Evolutionary conservation across 73 alveolate genomes (phyloP).

Genomic region (Paramecium octaurelia): DNA sequence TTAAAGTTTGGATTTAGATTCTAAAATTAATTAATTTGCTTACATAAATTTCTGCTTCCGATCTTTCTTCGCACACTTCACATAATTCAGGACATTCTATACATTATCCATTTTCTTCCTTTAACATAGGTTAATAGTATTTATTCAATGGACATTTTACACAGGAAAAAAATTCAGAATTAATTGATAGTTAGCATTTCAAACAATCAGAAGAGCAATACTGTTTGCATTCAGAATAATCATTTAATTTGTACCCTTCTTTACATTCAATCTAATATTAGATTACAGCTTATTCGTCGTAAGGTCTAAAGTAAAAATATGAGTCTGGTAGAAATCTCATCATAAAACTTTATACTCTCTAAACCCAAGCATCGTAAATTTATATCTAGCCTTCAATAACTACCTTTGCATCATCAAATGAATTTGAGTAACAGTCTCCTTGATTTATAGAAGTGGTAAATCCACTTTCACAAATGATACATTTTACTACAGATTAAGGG

Average conservation of each 20-base stretch:
- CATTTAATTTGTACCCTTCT: background rate
- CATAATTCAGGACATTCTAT: background rate
- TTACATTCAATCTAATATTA: background rate
- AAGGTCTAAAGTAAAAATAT: background rate
- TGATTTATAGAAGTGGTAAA: background rate
- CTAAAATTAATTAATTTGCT: background rate
- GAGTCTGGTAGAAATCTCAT: background rate
- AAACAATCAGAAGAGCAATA: background rate
- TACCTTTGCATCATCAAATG: background rate
- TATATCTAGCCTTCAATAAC: background rate
- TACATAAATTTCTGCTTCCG: background rate
- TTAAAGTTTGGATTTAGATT: background rate
- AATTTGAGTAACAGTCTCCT: background rate
- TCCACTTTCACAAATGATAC: background rate
- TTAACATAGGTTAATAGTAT: background rate
- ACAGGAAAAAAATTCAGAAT: background rate
- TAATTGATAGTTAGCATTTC: background rate
- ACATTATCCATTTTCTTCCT: background rate
- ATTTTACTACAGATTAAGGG: background rate
- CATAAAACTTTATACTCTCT: background rate
- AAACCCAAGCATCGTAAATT: background rate
- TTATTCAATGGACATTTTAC: background rate
- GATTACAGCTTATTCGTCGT: no score
- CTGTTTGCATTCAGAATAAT: background rate
- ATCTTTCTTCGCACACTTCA: background rate